Evolutionary conservation across 2,329 filamentous ascomycete genomes (phyloP).

Genomic region (Cordyceps farinosa): DNA sequence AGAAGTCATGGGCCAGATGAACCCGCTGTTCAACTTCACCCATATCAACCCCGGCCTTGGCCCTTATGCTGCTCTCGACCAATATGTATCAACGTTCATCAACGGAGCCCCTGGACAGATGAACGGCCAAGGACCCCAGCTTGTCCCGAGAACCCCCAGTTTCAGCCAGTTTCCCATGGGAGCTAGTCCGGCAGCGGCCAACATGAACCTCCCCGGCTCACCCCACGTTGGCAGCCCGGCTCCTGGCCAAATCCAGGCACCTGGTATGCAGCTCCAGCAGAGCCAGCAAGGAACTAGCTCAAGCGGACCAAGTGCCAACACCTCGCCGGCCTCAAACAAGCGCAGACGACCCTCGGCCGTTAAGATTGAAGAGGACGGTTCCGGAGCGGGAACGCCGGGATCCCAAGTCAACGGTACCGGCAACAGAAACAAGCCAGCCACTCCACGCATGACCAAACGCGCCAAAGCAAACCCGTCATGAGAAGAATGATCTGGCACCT

Average conservation of each 20-base stretch:
- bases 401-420: slow-evolving; percentile 50
- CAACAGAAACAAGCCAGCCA: slow-evolving; percentile 50
- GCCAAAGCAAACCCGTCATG: slow-evolving; percentile 45
- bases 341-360: slow-evolving; percentile 54
- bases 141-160: slow-evolving; percentile 50
- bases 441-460: slow-evolving; percentile 55
- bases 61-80: slow-evolving; percentile 57
- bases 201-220: slow-evolving; percentile 60
- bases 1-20: slow-evolving; percentile 66
- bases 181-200: slow-evolving; percentile 56
- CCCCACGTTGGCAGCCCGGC: slow-evolving; percentile 58
- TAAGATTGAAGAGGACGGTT: slow-evolving; percentile 54
- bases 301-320: slow-evolving; percentile 64
- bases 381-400: slow-evolving; percentile 48
- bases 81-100: slow-evolving; percentile 52
- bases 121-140: slow-evolving; percentile 49
- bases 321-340: slow-evolving; percentile 60
- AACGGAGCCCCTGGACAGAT: slow-evolving; percentile 36
- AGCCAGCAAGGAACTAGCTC: slow-evolving; percentile 66
- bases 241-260: slow-evolving; percentile 59
- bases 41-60: slow-evolving; percentile 51
- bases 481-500: slow-evolving; percentile 18
- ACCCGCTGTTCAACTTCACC: slow-evolving; percentile 57
- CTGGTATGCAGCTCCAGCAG: slow-evolving; percentile 63
- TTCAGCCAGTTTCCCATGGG: slow-evolving; percentile 58